phyloP scores from a whole-genome alignment of 768 basidiomycete species.

The Serpula lacrymans region DNA sequence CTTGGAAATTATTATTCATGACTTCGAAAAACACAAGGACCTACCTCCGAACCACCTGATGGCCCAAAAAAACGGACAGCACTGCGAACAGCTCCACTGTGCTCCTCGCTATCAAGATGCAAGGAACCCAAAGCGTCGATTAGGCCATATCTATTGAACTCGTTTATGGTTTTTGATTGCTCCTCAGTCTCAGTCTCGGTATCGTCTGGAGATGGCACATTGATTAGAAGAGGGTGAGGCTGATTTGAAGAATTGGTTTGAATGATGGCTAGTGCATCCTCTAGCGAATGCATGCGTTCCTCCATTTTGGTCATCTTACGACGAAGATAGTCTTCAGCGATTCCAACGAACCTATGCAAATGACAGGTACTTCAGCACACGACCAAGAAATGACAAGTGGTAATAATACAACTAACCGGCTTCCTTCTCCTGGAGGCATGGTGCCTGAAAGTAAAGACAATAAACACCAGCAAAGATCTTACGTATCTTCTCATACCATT shows the following conservation, averaged over 20 bases:
- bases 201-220: slow-evolving; percentile 15
- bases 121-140: slow-evolving; percentile 41
- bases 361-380: background rate
- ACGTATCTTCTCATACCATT: slow-evolving; percentile 37
- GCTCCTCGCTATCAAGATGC: slow-evolving; percentile 35
- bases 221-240: slow-evolving; percentile 42
- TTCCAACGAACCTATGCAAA: slow-evolving; percentile 44
- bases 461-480: background rate
- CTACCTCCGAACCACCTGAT: slow-evolving; percentile 48
- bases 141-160: slow-evolving; percentile 17
- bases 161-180: slow-evolving; percentile 4
- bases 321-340: slow-evolving; percentile 52
- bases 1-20: no score
- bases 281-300: slow-evolving; percentile 49
- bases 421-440: slow-evolving; percentile 53
- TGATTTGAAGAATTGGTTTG: slow-evolving; percentile 36
- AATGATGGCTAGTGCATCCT: slow-evolving; percentile 51
- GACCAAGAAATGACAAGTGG: background rate
- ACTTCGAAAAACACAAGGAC: slow-evolving; percentile 9
- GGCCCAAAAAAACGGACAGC: slow-evolving; percentile 44
- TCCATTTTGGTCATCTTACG: slow-evolving; percentile 43
- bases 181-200: slow-evolving; percentile 26
- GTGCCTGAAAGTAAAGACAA: slow-evolving; percentile 35
- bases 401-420: slow-evolving; percentile 34
- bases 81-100: slow-evolving; percentile 21